Evolutionary conservation across 768 basidiomycete species (phyloP), one percentile per base, ranked within the genome.

Genomic region (Leccinum boreale): DNA sequence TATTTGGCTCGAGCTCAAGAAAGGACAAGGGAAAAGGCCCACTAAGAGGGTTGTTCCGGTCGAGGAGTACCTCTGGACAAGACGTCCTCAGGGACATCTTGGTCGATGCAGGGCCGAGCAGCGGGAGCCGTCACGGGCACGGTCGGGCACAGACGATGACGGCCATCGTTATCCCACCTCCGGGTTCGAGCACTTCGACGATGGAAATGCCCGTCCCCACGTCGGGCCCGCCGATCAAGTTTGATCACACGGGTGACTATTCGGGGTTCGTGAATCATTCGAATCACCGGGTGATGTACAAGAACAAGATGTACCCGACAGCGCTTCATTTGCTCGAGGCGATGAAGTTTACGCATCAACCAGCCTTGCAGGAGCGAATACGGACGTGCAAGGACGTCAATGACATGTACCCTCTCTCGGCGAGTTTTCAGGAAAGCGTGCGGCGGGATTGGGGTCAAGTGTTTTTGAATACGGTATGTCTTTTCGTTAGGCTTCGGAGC

Each of bases 251-350:
- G 0, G 63, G 71, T 31, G 69, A 74, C 14, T 77, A 74, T 53
- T 65, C 75, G 0, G 79, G 78, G 1, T 85, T 91, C 69, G 73
- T 88, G 68, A 88, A 84, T 64, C 82, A 85, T 62, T 90, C 90
- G 1, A 80, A 76, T 1, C 83, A 90, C 63, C 77, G 76, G 5
- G 79, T 93, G 21, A 55, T 84, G 53, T 85, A 84, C 68, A 68
- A 77, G 35, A 77, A 82, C 31, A 75, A 74, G 53, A 69, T 72
- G 44, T 93, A 85, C 62, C 87, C 87, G 2, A 87, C 84, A 2
- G 90, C 86, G 10, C 70, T 85, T 63, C 90, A 92, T 62, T 77
- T 92, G n/a, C 80, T 84, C 54, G 89, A 92, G 70, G 89, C 89
- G 9, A 74, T 88, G 65, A 88, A 88, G 68, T 92, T 84, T 69